Evolutionary conservation across 2,329 filamentous ascomycete species (phyloP).

Genomic region (Paecilomyces sp.): DNA sequence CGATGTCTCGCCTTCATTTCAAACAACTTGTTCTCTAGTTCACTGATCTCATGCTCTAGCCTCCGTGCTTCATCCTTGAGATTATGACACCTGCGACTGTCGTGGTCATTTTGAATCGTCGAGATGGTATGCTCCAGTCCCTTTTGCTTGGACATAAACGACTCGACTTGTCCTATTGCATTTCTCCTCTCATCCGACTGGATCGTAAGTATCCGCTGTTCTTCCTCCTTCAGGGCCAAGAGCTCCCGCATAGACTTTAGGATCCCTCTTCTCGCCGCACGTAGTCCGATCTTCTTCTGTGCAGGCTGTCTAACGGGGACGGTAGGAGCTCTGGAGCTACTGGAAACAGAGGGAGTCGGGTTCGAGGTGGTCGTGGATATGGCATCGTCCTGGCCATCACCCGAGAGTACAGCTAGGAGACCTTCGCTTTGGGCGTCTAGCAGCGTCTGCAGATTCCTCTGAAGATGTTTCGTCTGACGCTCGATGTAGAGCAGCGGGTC

Average conservation of each 20-base stretch:
- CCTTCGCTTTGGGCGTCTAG: slow-evolving; percentile 57
- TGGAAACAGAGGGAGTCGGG: slow-evolving; percentile 20
- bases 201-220: slow-evolving; percentile 43
- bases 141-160: slow-evolving; percentile 43
- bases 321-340: slow-evolving; percentile 24
- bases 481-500: slow-evolving; percentile 45
- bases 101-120: slow-evolving; percentile 40
- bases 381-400: slow-evolving; percentile 32
- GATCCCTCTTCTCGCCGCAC: slow-evolving; percentile 49
- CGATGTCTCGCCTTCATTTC: slow-evolving; percentile 50
- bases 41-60: slow-evolving; percentile 50
- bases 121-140: slow-evolving; percentile 46
- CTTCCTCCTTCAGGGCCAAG: slow-evolving; percentile 49
- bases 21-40: slow-evolving; percentile 49
- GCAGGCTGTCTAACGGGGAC: slow-evolving; percentile 32
- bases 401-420: slow-evolving; percentile 42
- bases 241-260: slow-evolving; percentile 50
- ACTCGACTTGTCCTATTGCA: slow-evolving; percentile 44
- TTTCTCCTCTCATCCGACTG: slow-evolving; percentile 39
- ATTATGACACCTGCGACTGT: slow-evolving; percentile 35
- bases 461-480: slow-evolving; percentile 47
- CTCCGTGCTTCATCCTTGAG: slow-evolving; percentile 45
- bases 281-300: slow-evolving; percentile 44
- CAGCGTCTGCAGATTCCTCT: slow-evolving; percentile 51
- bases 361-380: slow-evolving; percentile 40